Conservation (phyloP, 495 filamentous ascomycete species). For the Daldinia loculata region DNA sequence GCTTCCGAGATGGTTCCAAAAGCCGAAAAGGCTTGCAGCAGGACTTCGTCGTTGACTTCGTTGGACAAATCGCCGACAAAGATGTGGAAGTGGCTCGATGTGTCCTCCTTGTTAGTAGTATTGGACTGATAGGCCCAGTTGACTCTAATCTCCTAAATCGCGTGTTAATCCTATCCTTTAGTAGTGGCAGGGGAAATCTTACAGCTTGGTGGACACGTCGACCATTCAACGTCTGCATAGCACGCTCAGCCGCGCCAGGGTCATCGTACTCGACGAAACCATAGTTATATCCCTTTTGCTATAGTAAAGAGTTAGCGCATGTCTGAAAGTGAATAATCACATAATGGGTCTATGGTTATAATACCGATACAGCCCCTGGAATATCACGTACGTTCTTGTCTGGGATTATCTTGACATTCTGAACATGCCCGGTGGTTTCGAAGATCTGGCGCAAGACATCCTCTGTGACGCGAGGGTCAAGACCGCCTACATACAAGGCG, state of each 20-base stretch:
- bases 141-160: conserved; percentile 89
- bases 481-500: conserved; percentile 93
- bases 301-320: conserved; percentile 25
- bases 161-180: conserved; percentile 22
- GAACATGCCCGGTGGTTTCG: conserved; percentile 96
- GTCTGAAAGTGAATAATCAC: conserved; percentile 13
- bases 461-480: conserved; percentile 95
- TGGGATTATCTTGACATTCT: conserved; percentile 99
- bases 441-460: conserved; percentile 98
- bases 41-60: conserved; percentile 97
- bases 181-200: conserved; percentile 47
- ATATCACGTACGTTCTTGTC: conserved; percentile 87
- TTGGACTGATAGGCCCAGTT: conserved; percentile 99
- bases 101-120: conserved; percentile 94
- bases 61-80: conserved; percentile 99
- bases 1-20: conserved; percentile 98
- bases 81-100: conserved; percentile 98
- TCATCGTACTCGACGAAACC: conserved; percentile 99
- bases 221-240: conserved; percentile 96
- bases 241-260: conserved; percentile 92
- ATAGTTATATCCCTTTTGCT: conserved; percentile 98
- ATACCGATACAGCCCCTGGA: background rate
- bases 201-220: conserved; percentile 94
- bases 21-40: conserved; percentile 93
- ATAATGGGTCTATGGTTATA: conserved; percentile 28